phyloP scores from a whole-genome alignment of 1,284 basidiomycete genomes.

The Boletus semigastroideus region DNA sequence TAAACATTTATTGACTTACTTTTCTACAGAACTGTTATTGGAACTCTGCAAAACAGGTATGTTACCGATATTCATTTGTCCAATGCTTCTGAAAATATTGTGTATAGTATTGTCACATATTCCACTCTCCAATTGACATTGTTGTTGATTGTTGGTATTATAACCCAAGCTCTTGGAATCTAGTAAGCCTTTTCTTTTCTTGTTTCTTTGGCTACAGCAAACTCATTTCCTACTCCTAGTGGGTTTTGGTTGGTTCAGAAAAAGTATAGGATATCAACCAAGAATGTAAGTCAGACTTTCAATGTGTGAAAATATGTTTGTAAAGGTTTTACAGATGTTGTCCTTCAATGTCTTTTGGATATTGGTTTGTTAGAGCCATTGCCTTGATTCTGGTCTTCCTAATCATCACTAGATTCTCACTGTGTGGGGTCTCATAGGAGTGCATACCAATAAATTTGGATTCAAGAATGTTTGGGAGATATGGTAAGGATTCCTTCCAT shows the following conservation, averaged over 20 bases:
- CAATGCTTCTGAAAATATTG: background rate
- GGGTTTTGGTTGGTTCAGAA: slow-evolving; percentile 80
- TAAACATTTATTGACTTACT: background rate
- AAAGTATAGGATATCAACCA: slow-evolving; percentile 67
- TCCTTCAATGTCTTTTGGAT: slow-evolving; percentile 75
- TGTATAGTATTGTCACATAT: slow-evolving; percentile 54
- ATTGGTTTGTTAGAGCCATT: slow-evolving; percentile 41
- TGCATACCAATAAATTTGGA: slow-evolving; percentile 73
- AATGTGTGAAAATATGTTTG: background rate
- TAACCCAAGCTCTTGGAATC: slow-evolving; percentile 71
- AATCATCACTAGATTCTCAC: slow-evolving; percentile 53
- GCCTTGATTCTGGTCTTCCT: background rate
- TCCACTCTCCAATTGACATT: slow-evolving; percentile 68
- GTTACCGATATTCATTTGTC: slow-evolving; percentile 11
- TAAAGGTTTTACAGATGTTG: slow-evolving; percentile 51
- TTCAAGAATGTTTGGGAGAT: slow-evolving; percentile 85
- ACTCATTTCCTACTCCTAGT: slow-evolving; percentile 36
- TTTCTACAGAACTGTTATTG: slow-evolving; percentile 64
- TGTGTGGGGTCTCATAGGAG: slow-evolving; percentile 75
- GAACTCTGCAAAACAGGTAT: slow-evolving; percentile 75
- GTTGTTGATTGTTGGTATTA: slow-evolving; percentile 75
- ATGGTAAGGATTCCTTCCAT: slow-evolving; percentile 45
- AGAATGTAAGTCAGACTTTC: slow-evolving; percentile 45
- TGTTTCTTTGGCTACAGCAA: background rate
- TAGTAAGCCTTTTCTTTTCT: slow-evolving; percentile 52